Evolutionary conservation across 2,329 filamentous ascomycete genomes (phyloP), one percentile per base, ranked within the genome.

Genomic region (Celoporthe dispersa): DNA sequence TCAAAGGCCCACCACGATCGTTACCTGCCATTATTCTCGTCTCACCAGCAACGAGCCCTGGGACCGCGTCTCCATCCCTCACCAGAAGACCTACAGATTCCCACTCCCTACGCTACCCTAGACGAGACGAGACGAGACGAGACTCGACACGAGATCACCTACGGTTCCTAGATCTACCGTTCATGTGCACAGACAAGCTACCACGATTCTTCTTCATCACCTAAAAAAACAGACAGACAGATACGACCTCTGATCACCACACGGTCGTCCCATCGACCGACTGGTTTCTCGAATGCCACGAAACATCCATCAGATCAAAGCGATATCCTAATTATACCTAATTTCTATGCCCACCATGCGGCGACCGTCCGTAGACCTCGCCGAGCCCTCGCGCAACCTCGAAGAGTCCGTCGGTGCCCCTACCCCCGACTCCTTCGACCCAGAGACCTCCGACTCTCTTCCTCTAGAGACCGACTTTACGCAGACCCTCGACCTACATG

Each of bases 341-440:
- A 7, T 79, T 88, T 1, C 90, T 90, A 73, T 22, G 28, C 63
- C 59, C 48, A 68, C 11, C 61, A 79, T 79, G 77, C 75, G 75
- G 57, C 77, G 76, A 60, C 71, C 77, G 11, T 79, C 78, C 16
- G 63, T 75, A 31, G 75, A 78, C 70, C 71, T 78, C 64, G 72
- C 73, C 72, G 78, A 78, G 63, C 75, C 77, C 31, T 74, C 76
- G 68, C 75, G 75, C 57, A 78, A 77, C 44, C 70, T 77, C 44
- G 76, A 79, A 39, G 78, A 79, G 59, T 76, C 78, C 3, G 70
- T 76, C 19, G 75, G 75, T 31, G 71, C 75, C 1, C 73, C 76
- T 19, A 68, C 75, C 7, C 62, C 75, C 19, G 71, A 63, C 28
- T 70, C 74, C 7, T 53, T 74, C 64, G 73, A 75, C 33, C 70